phyloP scores from a whole-genome alignment of 805 yeast genomes.

The Candida montana region DNA sequence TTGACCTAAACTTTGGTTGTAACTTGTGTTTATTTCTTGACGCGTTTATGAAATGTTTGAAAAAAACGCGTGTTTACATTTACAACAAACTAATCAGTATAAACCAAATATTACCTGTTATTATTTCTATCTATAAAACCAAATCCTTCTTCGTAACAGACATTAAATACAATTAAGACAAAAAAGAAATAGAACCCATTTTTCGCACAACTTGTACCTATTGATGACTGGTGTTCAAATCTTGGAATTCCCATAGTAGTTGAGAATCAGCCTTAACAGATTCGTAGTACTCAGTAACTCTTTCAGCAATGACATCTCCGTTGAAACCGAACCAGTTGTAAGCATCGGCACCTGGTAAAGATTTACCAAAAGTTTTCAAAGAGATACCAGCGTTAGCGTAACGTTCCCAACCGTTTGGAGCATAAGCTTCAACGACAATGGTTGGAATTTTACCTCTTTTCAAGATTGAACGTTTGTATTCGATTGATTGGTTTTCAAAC shows the following conservation, averaged over 20 bases:
- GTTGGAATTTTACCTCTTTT: constrained; percentile 25
- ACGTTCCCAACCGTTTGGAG: constrained; percentile 32
- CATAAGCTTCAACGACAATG: constrained; percentile 31
- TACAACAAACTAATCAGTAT: no score
- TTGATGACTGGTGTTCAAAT: constrained; percentile 21
- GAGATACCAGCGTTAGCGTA: constrained; percentile 32
- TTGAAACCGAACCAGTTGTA: constrained; percentile 30
- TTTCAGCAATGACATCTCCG: constrained; percentile 22
- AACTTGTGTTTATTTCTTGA: no score
- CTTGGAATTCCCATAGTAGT: constrained; percentile 27
- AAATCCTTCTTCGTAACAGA: no score
- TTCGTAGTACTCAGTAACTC: constrained; percentile 25
- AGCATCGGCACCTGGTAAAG: constrained; percentile 29
- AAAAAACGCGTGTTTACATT: no score
- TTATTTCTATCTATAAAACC: no score
- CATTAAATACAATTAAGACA: no score
- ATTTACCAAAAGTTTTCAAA: constrained; percentile 30
- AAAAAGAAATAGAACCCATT: no score
- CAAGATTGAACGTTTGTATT: constrained; percentile 25
- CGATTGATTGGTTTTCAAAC: constrained; percentile 26
- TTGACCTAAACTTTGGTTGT: no score
- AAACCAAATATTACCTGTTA: no score
- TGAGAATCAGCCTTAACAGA: constrained; percentile 12
- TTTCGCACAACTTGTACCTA: no score
- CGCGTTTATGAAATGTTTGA: no score